Conservation (phyloP, 2,329 filamentous ascomycete species). For the Magnaporthiopsis rhizophila region DNA sequence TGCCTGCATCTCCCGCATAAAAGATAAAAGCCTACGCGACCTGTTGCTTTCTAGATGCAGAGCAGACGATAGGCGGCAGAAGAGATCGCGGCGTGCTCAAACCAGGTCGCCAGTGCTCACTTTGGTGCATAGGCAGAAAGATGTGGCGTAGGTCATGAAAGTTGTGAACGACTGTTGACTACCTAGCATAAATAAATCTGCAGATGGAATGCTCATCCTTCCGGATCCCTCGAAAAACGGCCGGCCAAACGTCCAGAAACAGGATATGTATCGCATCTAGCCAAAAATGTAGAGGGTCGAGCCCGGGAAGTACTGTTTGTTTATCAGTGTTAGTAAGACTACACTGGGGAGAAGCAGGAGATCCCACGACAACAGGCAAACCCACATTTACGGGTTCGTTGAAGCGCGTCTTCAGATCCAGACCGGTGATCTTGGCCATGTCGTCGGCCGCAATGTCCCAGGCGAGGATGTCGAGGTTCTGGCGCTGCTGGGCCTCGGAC, state of each 20-base stretch:
- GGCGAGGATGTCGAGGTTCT: conserved; percentile 48
- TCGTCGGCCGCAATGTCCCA: conserved; percentile 49
- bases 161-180: neutral
- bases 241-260: neutral
- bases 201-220: neutral
- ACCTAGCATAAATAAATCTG: neutral
- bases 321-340: neutral
- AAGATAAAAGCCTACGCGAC: no score
- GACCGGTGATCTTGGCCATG: conserved; percentile 43
- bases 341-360: neutral
- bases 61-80: no score
- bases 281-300: conserved; percentile 51
- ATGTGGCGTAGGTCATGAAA: neutral
- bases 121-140: neutral
- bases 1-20: no score
- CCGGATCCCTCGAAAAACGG: neutral
- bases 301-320: conserved; percentile 44
- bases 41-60: no score
- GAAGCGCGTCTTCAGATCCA: conserved; percentile 50
- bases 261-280: conserved; percentile 21
- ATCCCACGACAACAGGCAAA: neutral
- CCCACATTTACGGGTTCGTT: conserved; percentile 41
- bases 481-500: conserved; percentile 36
- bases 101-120: no score
- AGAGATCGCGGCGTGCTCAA: no score